These are phyloP conservation scores for Pseudozyma hubeiensis DNA, from an alignment of 1,284 basidiomycete species.

Conservation along the genomic window DNA sequence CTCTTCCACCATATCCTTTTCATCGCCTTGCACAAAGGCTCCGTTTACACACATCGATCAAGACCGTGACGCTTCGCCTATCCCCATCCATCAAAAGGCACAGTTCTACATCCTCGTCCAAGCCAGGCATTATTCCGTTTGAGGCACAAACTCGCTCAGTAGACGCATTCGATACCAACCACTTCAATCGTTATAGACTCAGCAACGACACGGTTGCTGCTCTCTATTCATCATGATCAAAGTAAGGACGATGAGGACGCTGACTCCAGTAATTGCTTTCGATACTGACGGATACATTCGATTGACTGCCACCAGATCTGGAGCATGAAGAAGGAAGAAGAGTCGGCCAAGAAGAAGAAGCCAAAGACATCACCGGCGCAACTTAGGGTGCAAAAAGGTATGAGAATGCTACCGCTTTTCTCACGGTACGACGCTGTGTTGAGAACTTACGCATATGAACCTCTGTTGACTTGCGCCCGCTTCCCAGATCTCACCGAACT, in stretches of 20 bases:
- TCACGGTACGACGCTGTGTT: neutral
- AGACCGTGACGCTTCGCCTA: too few relatives aligned
- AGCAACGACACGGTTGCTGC: neutral
- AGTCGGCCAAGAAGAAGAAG: constrained; percentile 63
- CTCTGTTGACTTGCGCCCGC: neutral
- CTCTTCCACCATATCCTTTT: neutral
- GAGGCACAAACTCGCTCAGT: neutral
- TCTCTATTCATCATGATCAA: constrained; percentile 36
- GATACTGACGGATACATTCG: neutral
- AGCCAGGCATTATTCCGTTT: too few relatives aligned
- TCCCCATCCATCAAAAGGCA: too few relatives aligned
- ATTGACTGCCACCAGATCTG: constrained; percentile 49
- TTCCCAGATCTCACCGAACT: constrained; percentile 92
- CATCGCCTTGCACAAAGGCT: too few relatives aligned
- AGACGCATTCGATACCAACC: neutral
- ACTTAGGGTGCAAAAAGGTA: constrained; percentile 97
- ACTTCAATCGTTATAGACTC: constrained; percentile 1
- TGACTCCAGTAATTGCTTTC: too few relatives aligned
- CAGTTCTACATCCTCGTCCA: too few relatives aligned
- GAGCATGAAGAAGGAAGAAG: constrained; percentile 67
- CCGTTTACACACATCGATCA: too few relatives aligned
- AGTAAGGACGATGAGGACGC: constrained; percentile 5
- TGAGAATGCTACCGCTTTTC: constrained; percentile 43
- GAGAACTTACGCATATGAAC: neutral
- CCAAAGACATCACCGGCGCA: constrained; percentile 93